phyloP scores from a whole-genome alignment of 2,329 filamentous ascomycete genomes.

The Albifimbria verrucaria region DNA sequence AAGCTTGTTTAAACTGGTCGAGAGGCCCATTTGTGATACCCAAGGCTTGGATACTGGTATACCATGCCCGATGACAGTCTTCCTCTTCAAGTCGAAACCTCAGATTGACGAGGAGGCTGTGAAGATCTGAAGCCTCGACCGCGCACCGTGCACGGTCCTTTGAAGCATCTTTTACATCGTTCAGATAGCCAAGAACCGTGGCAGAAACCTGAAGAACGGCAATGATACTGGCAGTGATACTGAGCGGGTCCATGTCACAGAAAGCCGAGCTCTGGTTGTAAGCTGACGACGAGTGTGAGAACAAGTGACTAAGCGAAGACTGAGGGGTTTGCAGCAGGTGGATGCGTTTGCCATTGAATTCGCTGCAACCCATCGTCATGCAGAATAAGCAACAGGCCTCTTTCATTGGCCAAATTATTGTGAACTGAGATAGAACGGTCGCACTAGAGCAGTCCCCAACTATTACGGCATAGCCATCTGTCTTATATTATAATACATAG shows the following conservation, averaged over 20 bases:
- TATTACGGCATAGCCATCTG: too few species aligned
- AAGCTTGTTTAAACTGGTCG: neutral
- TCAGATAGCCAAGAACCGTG: neutral
- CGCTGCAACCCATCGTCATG: too few species aligned
- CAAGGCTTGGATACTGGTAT: neutral
- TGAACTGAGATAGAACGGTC: too few species aligned
- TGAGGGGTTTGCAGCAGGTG: too few species aligned
- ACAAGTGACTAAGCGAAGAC: too few species aligned
- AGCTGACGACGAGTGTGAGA: too few species aligned
- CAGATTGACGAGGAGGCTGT: neutral
- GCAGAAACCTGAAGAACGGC: neutral
- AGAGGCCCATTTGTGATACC: neutral
- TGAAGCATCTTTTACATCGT: neutral
- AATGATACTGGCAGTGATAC: neutral
- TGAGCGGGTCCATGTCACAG: neutral
- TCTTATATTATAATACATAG: too few species aligned
- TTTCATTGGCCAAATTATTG: too few species aligned
- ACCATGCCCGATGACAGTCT: neutral
- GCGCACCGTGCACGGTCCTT: neutral
- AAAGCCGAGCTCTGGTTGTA: neutral
- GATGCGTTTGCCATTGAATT: too few species aligned
- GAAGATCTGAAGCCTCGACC: neutral
- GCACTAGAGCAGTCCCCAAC: too few species aligned
- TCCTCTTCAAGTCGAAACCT: neutral
- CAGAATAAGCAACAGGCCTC: too few species aligned